A percentile compares a stretch with the other conserved stretches of the same genome.
These are phyloP conservation scores for Phyllosticta capitalensis DNA, from an alignment of 2,329 filamentous ascomycete genomes.

Conservation along the genomic window DNA sequence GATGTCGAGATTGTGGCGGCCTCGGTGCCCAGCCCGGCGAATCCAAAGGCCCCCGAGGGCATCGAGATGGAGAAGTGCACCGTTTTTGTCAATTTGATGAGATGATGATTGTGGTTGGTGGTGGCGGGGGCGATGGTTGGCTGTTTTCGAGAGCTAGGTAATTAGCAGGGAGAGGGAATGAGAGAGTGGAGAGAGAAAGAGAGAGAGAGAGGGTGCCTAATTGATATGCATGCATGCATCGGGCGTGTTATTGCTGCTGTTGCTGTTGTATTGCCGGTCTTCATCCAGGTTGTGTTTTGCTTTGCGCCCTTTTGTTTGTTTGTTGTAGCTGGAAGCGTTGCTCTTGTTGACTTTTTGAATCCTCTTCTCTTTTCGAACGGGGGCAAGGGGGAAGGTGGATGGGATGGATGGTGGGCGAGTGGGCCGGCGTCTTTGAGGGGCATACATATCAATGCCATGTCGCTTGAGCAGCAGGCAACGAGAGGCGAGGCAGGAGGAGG, in stretches of 20 bases:
- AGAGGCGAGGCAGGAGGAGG: too few species aligned
- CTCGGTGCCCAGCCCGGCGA: constrained; percentile 28
- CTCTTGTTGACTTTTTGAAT: neutral
- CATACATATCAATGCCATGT: too few species aligned
- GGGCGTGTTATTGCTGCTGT: neutral
- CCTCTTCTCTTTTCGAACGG: too few species aligned
- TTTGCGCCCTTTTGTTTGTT: neutral
- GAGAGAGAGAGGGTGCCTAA: too few species aligned
- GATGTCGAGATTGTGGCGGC: constrained; percentile 70
- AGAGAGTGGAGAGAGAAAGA: too few species aligned
- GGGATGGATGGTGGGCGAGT: too few species aligned
- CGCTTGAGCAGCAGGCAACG: too few species aligned
- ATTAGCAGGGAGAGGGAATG: neutral
- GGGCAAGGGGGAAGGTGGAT: too few species aligned
- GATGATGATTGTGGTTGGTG: neutral
- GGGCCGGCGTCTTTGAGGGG: too few species aligned
- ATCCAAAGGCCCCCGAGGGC: constrained; percentile 33
- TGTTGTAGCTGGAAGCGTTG: neutral
- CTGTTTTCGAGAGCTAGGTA: neutral
- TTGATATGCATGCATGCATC: too few species aligned
- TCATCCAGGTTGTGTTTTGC: neutral
- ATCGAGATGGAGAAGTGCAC: constrained; percentile 72
- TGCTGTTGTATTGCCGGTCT: too few species aligned
- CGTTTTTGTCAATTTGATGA: constrained; percentile 62
- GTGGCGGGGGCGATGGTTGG: too few species aligned